phyloP scores from a whole-genome alignment of 805 yeast genomes.

The Starmera quercuum region DNA sequence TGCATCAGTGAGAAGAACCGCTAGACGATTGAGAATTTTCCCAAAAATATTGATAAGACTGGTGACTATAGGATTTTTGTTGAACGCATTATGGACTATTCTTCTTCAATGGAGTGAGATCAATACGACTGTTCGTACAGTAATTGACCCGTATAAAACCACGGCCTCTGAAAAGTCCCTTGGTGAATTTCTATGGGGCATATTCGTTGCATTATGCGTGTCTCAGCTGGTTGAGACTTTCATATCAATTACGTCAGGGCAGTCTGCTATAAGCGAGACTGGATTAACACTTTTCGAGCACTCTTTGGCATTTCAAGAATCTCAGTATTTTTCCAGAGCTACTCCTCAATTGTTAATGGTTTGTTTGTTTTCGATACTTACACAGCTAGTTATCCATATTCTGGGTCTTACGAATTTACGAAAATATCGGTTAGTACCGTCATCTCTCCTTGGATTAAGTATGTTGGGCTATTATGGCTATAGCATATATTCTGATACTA shows the following conservation, averaged over 20 bases:
- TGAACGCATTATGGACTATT: slow-evolving; percentile 3
- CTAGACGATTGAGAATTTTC: slow-evolving; percentile 9
- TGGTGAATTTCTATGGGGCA: slow-evolving; percentile 41
- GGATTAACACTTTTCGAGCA: slow-evolving; percentile 71
- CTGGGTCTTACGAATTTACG: slow-evolving; percentile 49
- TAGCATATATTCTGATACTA: slow-evolving; percentile 31
- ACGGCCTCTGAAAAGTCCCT: slow-evolving; percentile 4
- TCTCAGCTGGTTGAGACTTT: slow-evolving; percentile 64
- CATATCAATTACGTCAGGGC: slow-evolving; percentile 48
- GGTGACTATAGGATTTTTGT: slow-evolving; percentile 23
- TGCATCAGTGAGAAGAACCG: slow-evolving; percentile 42
- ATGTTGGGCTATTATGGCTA: slow-evolving; percentile 41
- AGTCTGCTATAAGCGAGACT: slow-evolving; percentile 50
- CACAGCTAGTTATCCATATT: slow-evolving; percentile 55
- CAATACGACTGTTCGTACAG: slow-evolving; percentile 6
- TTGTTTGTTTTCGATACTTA: slow-evolving; percentile 47
- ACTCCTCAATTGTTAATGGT: slow-evolving; percentile 44
- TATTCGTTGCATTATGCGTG: slow-evolving; percentile 49
- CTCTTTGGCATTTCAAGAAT: slow-evolving; percentile 70
- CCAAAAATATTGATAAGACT: slow-evolving; percentile 29
- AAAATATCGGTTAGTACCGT: slow-evolving; percentile 54
- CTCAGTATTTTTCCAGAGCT: slow-evolving; percentile 42
- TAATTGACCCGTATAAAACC: no score
- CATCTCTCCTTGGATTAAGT: slow-evolving; percentile 47
- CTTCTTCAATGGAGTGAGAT: slow-evolving; percentile 4